Conservation (phyloP, 2,329 filamentous ascomycete genomes). For the Aspergillaceae sp. region DNA sequence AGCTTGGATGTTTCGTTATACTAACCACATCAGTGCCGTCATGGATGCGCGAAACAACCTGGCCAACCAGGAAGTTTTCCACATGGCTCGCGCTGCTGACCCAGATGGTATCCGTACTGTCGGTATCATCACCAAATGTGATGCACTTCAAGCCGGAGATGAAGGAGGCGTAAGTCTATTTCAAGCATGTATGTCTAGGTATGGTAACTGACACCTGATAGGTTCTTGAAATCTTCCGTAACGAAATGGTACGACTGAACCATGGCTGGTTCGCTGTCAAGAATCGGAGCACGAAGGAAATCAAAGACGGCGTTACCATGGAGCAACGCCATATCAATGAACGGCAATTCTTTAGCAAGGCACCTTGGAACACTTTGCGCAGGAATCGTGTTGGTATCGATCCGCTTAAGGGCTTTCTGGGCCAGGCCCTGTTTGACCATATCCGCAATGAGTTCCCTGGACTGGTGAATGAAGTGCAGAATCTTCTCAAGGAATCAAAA, state of each 20-base stretch:
- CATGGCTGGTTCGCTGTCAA: conserved; percentile 20
- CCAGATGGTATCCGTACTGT: conserved; percentile 24
- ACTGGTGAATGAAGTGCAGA: conserved; percentile 9
- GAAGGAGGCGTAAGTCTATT: conserved; percentile 8
- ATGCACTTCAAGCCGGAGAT: conserved; percentile 20
- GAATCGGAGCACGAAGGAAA: conserved; percentile 17
- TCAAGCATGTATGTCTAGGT: background rate
- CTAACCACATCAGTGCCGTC: background rate
- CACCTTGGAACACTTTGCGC: conserved; percentile 10
- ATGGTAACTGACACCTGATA: background rate
- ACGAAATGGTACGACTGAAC: conserved; percentile 10
- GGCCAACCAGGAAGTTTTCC: conserved; percentile 51
- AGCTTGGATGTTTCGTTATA: conserved; percentile 2
- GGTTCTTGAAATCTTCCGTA: conserved; percentile 11
- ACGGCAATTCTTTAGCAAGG: conserved; percentile 7
- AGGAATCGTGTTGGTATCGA: conserved; percentile 13
- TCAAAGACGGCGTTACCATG: conserved; percentile 11
- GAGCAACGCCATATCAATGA: conserved; percentile 11
- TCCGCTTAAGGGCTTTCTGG: conserved; percentile 11
- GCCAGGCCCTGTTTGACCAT: conserved; percentile 9
- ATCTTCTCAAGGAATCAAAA: conserved; percentile 14
- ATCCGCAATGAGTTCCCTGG: conserved; percentile 16
- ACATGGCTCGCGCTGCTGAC: conserved; percentile 34
- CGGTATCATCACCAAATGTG: conserved; percentile 32
- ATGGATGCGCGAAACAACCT: conserved; percentile 38